A percentile compares a stretch with the other conserved stretches of the same genome.
Evolutionary conservation across 2,329 filamentous ascomycete genomes (phyloP).

Genomic region (Verticillium longisporum): DNA sequence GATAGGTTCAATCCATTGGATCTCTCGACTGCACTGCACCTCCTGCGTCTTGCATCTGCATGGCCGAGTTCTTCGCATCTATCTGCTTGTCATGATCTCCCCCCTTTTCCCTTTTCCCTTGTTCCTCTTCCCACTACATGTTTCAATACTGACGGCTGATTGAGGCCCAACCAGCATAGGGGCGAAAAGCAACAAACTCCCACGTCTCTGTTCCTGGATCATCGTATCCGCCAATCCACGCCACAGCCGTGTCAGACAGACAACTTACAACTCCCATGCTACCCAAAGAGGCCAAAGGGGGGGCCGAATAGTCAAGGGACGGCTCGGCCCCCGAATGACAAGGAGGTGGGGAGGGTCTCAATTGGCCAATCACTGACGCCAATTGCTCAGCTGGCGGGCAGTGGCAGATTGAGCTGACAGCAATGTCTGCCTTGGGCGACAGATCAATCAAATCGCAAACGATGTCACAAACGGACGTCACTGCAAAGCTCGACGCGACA

Average conservation of each 20-base stretch:
- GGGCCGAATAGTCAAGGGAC: not conserved
- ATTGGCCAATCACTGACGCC: not conserved
- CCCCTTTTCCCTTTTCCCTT: too few relatives aligned
- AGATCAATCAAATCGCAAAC: not conserved
- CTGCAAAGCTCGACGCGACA: too few relatives aligned
- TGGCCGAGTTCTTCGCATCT: not conserved
- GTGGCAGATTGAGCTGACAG: not conserved
- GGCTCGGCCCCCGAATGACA: not conserved
- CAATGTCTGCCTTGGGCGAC: not conserved
- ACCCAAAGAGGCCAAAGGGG: not conserved
- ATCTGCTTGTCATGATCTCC: too few relatives aligned
- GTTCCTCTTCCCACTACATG: not conserved
- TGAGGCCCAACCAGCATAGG: not conserved
- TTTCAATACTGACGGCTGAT: not conserved
- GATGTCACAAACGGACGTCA: not conserved
- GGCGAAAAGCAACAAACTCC: not conserved
- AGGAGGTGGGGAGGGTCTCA: not conserved
- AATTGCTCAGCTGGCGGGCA: not conserved
- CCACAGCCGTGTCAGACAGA: not conserved
- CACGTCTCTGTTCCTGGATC: not conserved
- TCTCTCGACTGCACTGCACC: not conserved
- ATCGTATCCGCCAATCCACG: not conserved
- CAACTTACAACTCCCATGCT: not conserved
- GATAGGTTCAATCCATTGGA: too few relatives aligned
- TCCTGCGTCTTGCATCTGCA: not conserved